phyloP scores from a whole-genome alignment of 176 grass and related monocot species.

The Puya raimondii region DNA sequence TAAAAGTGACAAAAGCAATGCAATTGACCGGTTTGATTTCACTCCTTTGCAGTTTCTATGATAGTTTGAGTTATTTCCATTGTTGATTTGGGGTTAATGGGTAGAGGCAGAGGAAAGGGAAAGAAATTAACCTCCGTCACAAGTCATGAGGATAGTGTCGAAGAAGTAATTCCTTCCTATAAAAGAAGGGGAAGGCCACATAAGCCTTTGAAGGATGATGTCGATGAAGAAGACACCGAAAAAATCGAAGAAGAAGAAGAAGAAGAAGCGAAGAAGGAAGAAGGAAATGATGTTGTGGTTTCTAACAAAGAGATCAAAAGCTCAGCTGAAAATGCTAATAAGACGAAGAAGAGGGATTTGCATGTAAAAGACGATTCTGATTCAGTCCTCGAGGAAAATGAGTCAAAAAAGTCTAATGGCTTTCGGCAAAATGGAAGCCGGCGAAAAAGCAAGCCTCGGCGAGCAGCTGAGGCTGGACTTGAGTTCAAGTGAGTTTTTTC shows the following conservation, averaged over 20 bases:
- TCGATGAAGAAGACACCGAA: slow-evolving; percentile 25
- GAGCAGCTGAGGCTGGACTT: slow-evolving; percentile 83
- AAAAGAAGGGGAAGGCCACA: slow-evolving; percentile 62
- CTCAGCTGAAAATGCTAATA: slow-evolving; percentile 26
- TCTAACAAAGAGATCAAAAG: slow-evolving; percentile 23
- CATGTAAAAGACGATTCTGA: slow-evolving; percentile 21
- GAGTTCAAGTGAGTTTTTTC: slow-evolving; percentile 32
- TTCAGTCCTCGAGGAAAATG: slow-evolving; percentile 20
- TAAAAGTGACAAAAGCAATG: background rate
- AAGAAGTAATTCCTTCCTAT: slow-evolving; percentile 49
- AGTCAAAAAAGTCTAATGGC: slow-evolving; percentile 25
- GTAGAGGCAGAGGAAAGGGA: slow-evolving; percentile 56
- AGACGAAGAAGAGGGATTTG: slow-evolving; percentile 28
- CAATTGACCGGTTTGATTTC: background rate
- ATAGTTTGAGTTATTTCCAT: slow-evolving; percentile 2
- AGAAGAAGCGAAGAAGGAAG: slow-evolving; percentile 17
- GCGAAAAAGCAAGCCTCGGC: slow-evolving; percentile 73
- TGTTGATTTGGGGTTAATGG: slow-evolving; percentile 32
- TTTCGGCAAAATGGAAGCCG: slow-evolving; percentile 74
- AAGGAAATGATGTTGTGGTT: no score
- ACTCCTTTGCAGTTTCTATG: background rate
- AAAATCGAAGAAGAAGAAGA: slow-evolving; percentile 34
- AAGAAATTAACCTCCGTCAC: slow-evolving; percentile 36
- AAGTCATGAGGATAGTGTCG: slow-evolving; percentile 44
- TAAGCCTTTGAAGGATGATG: slow-evolving; percentile 41